phyloP scores from a whole-genome alignment of 306 rosid genomes.

The Acacia acuminata region DNA sequence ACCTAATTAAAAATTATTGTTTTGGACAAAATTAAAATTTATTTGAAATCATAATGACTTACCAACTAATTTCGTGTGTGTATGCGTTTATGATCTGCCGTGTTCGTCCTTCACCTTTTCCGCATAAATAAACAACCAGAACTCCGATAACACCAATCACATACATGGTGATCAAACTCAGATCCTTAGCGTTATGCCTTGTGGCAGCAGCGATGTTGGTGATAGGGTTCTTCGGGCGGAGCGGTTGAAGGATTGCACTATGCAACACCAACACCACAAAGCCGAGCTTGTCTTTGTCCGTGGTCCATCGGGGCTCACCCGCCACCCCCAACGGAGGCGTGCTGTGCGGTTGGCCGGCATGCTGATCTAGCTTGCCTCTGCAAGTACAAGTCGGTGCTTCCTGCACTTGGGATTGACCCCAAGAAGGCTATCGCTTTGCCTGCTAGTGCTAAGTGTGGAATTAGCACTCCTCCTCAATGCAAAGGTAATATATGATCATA shows the following conservation, averaged over 20 bases:
- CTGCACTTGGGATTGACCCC: conserved; percentile 53
- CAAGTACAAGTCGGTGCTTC: conserved; percentile 46
- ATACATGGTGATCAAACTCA: not conserved
- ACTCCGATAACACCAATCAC: not conserved
- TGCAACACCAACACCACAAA: conserved; percentile 47
- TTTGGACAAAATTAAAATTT: too few species aligned
- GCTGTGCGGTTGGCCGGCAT: conserved; percentile 47
- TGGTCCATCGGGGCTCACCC: conserved; percentile 53
- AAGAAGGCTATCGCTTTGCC: conserved; percentile 49
- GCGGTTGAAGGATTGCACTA: conserved; percentile 25
- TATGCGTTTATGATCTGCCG: too few species aligned
- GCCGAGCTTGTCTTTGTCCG: conserved; percentile 38
- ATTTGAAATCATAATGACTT: too few species aligned
- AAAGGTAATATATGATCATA: conserved; percentile 27
- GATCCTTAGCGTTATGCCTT: not conserved
- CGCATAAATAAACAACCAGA: too few species aligned
- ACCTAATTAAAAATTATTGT: too few species aligned
- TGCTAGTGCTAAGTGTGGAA: conserved; percentile 60
- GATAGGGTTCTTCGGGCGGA: not conserved
- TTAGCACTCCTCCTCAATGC: conserved; percentile 43
- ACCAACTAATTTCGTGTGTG: too few species aligned
- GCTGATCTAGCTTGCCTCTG: conserved; percentile 58
- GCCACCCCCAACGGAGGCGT: conserved; percentile 39
- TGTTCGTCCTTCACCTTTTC: too few species aligned
- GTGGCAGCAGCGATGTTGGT: not conserved